Evolutionary conservation across 1,284 basidiomycete genomes (phyloP).

Genomic region (Austroboletus novae-zelandiae): DNA sequence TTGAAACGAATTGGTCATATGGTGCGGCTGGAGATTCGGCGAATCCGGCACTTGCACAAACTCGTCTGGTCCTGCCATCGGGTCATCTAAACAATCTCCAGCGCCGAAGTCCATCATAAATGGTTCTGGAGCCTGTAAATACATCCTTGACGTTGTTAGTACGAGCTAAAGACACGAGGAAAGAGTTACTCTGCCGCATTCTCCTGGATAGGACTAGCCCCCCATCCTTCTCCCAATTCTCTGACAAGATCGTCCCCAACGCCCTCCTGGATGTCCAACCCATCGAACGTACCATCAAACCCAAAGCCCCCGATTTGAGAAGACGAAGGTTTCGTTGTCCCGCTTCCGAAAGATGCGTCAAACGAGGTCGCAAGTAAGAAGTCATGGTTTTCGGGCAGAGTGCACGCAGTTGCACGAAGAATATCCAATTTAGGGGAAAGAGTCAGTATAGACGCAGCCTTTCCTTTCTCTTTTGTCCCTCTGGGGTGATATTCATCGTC

Average conservation of each 20-base stretch:
- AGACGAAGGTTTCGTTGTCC: constrained; percentile 46
- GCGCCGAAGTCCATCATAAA: constrained; percentile 14
- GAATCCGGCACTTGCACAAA: background rate
- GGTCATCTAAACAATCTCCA: constrained; percentile 11
- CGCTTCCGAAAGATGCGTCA: constrained; percentile 51
- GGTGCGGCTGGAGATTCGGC: background rate
- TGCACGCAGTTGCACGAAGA: constrained; percentile 53
- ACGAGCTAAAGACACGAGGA: background rate
- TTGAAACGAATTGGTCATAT: background rate
- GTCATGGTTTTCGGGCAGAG: constrained; percentile 66
- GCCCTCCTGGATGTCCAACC: constrained; percentile 53
- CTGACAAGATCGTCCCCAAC: constrained; percentile 68
- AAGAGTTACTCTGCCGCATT: constrained; percentile 13
- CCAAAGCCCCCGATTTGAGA: constrained; percentile 53
- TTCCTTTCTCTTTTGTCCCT: constrained; percentile 35
- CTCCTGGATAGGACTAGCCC: constrained; percentile 31
- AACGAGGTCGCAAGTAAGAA: constrained; percentile 64
- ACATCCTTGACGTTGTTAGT: constrained; percentile 19
- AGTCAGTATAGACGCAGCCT: constrained; percentile 25
- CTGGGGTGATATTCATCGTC: constrained; percentile 53
- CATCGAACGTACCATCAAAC: constrained; percentile 57
- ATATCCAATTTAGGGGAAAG: constrained; percentile 36
- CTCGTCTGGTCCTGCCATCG: constrained; percentile 2
- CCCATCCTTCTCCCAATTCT: constrained; percentile 74
- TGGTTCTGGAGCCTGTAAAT: constrained; percentile 12